phyloP scores from a whole-genome alignment of 1,284 basidiomycete genomes.

The Blastosporella zonata region DNA sequence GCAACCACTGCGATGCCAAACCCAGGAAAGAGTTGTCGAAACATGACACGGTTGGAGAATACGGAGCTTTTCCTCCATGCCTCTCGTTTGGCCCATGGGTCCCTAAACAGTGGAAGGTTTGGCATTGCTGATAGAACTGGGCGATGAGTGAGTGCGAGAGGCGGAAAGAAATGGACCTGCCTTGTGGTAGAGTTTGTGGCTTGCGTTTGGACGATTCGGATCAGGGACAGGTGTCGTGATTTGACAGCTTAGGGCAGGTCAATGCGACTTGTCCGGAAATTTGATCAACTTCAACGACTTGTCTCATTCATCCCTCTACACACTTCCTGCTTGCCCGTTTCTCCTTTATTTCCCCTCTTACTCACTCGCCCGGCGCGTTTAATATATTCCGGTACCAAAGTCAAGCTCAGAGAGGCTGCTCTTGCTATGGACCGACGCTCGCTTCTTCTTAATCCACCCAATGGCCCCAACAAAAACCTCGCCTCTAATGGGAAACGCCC shows the following conservation, averaged over 20 bases:
- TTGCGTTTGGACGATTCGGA: conserved; percentile 5
- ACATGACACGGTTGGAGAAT: conserved; percentile 83
- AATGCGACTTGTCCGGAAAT: conserved; percentile 45
- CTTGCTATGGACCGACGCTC: conserved; percentile 69
- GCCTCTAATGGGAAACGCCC: conserved; percentile 44
- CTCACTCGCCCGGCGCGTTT: conserved; percentile 12
- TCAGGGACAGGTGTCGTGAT: conserved; percentile 32
- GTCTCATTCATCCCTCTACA: conserved; percentile 18
- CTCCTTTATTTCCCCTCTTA: conserved; percentile 5
- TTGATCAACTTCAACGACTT: conserved; percentile 30
- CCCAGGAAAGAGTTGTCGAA: conserved; percentile 87
- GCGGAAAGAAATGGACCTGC: conserved; percentile 9
- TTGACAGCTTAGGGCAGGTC: conserved; percentile 57
- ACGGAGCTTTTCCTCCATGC: conserved; percentile 90
- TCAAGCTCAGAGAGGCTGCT: conserved; percentile 50
- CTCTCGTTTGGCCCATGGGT: conserved; percentile 93
- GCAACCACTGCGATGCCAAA: conserved; percentile 89
- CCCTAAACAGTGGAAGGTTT: conserved; percentile 74
- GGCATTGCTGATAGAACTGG: conserved; percentile 40
- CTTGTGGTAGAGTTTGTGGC: conserved; percentile 6
- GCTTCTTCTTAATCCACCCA: conserved; percentile 44
- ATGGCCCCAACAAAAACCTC: conserved; percentile 33
- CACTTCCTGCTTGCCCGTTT: conserved; percentile 22
- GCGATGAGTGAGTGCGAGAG: conserved; percentile 7
- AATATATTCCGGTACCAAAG: conserved; percentile 3